Evolutionary conservation across 768 basidiomycete species (phyloP), one percentile per base, ranked within the genome.

Genomic region (Tylopilus cervinicoccineus): DNA sequence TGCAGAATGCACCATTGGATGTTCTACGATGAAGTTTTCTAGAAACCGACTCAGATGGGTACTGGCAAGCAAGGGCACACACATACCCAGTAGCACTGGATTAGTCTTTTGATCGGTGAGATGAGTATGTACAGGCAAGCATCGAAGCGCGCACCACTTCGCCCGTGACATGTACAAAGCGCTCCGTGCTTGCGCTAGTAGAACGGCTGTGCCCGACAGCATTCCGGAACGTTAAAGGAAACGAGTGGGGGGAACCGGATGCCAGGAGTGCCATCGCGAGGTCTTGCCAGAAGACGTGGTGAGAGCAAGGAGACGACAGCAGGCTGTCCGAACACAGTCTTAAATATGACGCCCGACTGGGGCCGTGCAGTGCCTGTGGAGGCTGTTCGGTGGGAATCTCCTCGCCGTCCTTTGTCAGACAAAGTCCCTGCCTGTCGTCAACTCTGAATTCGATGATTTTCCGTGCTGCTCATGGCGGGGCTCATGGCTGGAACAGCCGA

Each of bases 71-170:
- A 16, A 38, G 19, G 29, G 11, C 10, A 44, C 2, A 19, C 5
- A 2, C 51, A 13, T 58, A 58, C 59, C 59, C 29, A 61, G 50
- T 38, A 48, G 47, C 6, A 38, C 42, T 42, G 55, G 55, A 24
- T 48, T 57, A 10, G 44, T 57, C 55, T 61, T 49, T 5, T 1
- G 9, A 6, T n/a, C 27, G n/a, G 24, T 57, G 17, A 57, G 50
- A 33, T n/a, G 13, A 27, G 5, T 5, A 3, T 10, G 0, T 2
- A 17, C 23, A 8, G 2, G 17, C 8, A n/a, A 43, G 23, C 7
- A 6, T 23, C 10, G n/a, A 20, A 19, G 6, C 16, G 48, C 58
- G 20, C 34, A 59, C 58, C 54, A 50, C 27, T 45, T 60, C 51
- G 2, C 51, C 58, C 12, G 58, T 60, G 34, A 59, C 43, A 28